These are phyloP conservation scores for Agaricus sinodeliciosus DNA, from an alignment of 768 basidiomycete species.

Conservation along the genomic window DNA sequence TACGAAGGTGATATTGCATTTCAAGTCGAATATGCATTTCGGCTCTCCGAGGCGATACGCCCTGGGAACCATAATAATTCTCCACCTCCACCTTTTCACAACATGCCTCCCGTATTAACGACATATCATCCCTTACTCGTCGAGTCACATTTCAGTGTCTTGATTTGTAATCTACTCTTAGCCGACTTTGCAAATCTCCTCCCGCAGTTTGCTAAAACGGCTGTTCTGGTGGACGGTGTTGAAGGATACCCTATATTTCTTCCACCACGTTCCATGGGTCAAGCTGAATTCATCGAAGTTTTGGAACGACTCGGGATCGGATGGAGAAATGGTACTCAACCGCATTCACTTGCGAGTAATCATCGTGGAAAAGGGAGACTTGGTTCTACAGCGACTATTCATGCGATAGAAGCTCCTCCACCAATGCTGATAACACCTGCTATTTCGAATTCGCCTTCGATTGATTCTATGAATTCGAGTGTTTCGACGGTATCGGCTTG, in stretches of 20 bases:
- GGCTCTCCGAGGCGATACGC: constrained; percentile 60
- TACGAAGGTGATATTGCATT: constrained; percentile 40
- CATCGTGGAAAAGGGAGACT: constrained; percentile 32
- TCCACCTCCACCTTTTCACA: constrained; percentile 25
- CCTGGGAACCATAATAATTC: constrained; percentile 43
- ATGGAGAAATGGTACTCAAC: constrained; percentile 62
- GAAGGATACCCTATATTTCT: constrained; percentile 88
- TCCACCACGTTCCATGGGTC: constrained; percentile 82
- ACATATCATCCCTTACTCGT: constrained; percentile 89
- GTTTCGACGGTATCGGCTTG: not conserved
- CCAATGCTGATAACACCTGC: constrained; percentile 22
- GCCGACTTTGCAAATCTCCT: constrained; percentile 64
- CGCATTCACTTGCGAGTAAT: constrained; percentile 38
- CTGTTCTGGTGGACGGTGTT: constrained; percentile 68
- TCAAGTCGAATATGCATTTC: constrained; percentile 60
- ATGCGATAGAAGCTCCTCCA: constrained; percentile 26
- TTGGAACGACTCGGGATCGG: constrained; percentile 74
- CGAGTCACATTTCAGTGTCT: constrained; percentile 77
- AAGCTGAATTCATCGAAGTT: constrained; percentile 84
- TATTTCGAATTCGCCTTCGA: constrained; percentile 1
- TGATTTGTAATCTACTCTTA: constrained; percentile 71
- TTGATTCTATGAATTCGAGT: not conserved
- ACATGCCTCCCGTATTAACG: constrained; percentile 62
- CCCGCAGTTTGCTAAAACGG: constrained; percentile 58
- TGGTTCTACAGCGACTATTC: constrained; percentile 19